Percentiles rank a stretch among this genome's conserved stretches.
Evolutionary conservation across 2,329 filamentous ascomycete species (phyloP).

Genomic region (Dactylellina haptotyla): DNA sequence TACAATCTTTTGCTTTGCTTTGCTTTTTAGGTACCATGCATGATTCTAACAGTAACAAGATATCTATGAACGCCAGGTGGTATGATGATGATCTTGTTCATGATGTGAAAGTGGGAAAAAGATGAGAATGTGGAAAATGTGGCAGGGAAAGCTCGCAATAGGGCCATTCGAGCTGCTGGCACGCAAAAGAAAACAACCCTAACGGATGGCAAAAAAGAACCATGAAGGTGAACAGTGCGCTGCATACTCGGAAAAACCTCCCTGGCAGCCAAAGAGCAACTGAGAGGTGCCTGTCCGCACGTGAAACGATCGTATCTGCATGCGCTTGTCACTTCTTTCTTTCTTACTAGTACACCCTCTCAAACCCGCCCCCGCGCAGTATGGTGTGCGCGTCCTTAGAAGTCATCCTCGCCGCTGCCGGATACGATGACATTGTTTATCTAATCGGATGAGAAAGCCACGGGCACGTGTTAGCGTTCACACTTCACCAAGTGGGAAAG

Average conservation of each 20-base stretch:
- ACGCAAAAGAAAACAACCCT: background rate
- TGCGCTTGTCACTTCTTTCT: conserved; percentile 23
- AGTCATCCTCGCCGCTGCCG: conserved; percentile 59
- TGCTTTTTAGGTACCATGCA: conserved; percentile 22
- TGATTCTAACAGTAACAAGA: conserved; percentile 38
- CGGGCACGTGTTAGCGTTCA: conserved; percentile 38
- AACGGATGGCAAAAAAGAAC: conserved; percentile 23
- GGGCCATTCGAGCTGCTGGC: conserved; percentile 14
- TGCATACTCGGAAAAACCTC: conserved; percentile 50
- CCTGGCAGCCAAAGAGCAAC: conserved; percentile 20
- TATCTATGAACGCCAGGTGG: conserved; percentile 52
- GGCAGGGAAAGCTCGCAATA: conserved; percentile 18
- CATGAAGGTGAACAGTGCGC: conserved; percentile 25
- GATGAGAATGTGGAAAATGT: conserved; percentile 8
- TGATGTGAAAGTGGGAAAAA: too few species aligned
- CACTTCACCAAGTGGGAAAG: background rate
- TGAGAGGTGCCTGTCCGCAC: conserved; percentile 33
- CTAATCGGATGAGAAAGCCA: conserved; percentile 19
- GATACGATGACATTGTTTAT: conserved; percentile 60
- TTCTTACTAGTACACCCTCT: background rate
- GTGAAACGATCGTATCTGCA: conserved; percentile 48
- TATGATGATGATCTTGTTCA: conserved; percentile 45
- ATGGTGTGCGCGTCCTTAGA: conserved; percentile 50
- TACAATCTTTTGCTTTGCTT: conserved; percentile 21
- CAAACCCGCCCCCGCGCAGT: conserved; percentile 7